Base-by-base conservation (phyloP, 169 alveolate species). In the Plasmodium coatneyi region DNA sequence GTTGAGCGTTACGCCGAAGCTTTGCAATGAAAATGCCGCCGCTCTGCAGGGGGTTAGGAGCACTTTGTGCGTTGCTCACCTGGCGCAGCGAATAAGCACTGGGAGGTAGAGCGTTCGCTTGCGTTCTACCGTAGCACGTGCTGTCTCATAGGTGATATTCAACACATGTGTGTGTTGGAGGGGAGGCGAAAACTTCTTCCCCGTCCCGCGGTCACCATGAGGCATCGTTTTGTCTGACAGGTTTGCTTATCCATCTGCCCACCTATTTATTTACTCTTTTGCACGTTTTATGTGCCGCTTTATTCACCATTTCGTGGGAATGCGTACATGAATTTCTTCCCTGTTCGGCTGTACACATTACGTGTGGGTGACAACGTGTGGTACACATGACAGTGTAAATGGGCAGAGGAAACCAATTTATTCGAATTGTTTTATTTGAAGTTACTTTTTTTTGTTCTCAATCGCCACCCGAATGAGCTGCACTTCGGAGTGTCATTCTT, bases 21-120 rank as follows among this genome's bases (percentile, higher is more conserved):
- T 86, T 49, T 54, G 46, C n/a, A 86, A 76, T 46, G 56, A 46
- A 14, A 12, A 81, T 56, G 72, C 83, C 66, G 41, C 28, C 39
- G 80, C 80, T 14, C 46, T 86, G 79, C 79, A 86, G 32, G 93
- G 66, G 34, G 80, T 86, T 74, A 76, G 80, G 66, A 86, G 43
- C 12, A 76, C 86, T 0, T 10, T 86, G 22, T 86, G 86, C 43
- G 79, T 86, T 76, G 80, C 80, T 49, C 56, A 39, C 30, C 28
- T 86, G 34, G 79, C 86, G 36, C 80, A 76, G 7, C 32, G 14
- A 52, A 60, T 56, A 86, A 86, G 6, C 43, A 71, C 30, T 71
- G 72, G 83, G 7, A 1, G 25, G 25, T 60, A 60, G 74, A 1
- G 19, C 3, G 32, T 60, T 60, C 71, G 46, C 10, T 12, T 28